These are phyloP conservation scores for Colletotrichum lentis DNA, from an alignment of 2,329 filamentous ascomycete genomes.

Conservation along the genomic window DNA sequence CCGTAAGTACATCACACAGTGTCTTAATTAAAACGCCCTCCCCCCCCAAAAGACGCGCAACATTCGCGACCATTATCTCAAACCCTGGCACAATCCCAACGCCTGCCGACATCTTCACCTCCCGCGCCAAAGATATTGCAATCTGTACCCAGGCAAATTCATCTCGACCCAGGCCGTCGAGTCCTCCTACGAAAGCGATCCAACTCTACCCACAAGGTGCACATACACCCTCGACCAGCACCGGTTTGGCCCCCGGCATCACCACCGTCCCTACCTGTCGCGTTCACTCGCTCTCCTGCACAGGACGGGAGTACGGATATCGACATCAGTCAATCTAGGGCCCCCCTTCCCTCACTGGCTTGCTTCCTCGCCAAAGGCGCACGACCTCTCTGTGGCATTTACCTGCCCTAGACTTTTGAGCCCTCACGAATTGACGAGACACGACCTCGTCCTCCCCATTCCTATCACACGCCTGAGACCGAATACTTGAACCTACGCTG, in stretches of 20 bases:
- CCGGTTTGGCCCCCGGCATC: not conserved
- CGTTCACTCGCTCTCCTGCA: not conserved
- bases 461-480: constrained; percentile 24
- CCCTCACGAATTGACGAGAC: constrained; percentile 28
- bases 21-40: constrained; percentile 28
- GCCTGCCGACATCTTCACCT: constrained; percentile 22
- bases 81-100: constrained; percentile 32
- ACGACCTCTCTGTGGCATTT: constrained; percentile 25
- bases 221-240: not conserved
- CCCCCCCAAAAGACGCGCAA: constrained; percentile 35
- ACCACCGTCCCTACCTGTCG: not conserved
- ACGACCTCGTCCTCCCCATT: constrained; percentile 26
- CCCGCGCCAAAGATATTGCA: constrained; percentile 5
- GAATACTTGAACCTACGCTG: constrained; percentile 28
- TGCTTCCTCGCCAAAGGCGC: not conserved
- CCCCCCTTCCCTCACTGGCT: not conserved
- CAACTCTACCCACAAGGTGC: not conserved
- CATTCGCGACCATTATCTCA: constrained; percentile 31
- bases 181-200: constrained; percentile 5
- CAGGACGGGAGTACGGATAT: not conserved
- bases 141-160: not conserved
- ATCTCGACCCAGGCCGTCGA: not conserved
- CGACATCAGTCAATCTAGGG: not conserved
- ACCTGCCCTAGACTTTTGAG: constrained; percentile 14
- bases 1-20: constrained; percentile 10